These are phyloP conservation scores for Backusella mclennaniae DNA, from an alignment of 192 early-diverging fungal species.

Conservation along the genomic window DNA sequence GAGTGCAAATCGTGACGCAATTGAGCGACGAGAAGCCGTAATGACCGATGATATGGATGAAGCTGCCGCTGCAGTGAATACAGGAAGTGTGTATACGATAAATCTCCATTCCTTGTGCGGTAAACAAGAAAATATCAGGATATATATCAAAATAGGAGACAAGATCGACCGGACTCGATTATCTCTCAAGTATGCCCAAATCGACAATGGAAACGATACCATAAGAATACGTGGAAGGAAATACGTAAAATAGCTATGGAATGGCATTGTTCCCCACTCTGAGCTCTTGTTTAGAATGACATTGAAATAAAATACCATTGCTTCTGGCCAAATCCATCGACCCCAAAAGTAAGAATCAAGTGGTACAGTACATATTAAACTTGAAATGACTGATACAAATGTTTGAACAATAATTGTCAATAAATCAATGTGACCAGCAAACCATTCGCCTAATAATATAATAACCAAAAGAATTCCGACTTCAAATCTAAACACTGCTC, in stretches of 20 bases:
- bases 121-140: constrained; percentile 69
- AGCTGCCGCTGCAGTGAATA: constrained; percentile 75
- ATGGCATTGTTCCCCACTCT: constrained; percentile 75
- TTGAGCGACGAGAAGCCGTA: constrained; percentile 28
- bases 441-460: constrained; percentile 39
- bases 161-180: constrained; percentile 50
- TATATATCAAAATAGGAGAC: constrained; percentile 53
- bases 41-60: constrained; percentile 44
- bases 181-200: constrained; percentile 47
- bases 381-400: constrained; percentile 23
- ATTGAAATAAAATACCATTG: constrained; percentile 75
- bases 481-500: constrained; percentile 56
- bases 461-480: constrained; percentile 40
- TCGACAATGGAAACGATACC: constrained; percentile 64
- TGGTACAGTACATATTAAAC: constrained; percentile 43
- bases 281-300: constrained; percentile 59
- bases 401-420: constrained; percentile 24
- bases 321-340: constrained; percentile 70
- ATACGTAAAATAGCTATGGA: constrained; percentile 65
- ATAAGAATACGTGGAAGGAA: constrained; percentile 79
- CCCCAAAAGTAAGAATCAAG: constrained; percentile 83
- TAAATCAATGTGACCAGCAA: constrained; percentile 13
- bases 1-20: constrained; percentile 29
- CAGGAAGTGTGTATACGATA: constrained; percentile 80
- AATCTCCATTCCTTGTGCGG: constrained; percentile 98